Conservation (phyloP, 2,329 filamentous ascomycete species). For the Colletotrichum neosansevieriae region DNA sequence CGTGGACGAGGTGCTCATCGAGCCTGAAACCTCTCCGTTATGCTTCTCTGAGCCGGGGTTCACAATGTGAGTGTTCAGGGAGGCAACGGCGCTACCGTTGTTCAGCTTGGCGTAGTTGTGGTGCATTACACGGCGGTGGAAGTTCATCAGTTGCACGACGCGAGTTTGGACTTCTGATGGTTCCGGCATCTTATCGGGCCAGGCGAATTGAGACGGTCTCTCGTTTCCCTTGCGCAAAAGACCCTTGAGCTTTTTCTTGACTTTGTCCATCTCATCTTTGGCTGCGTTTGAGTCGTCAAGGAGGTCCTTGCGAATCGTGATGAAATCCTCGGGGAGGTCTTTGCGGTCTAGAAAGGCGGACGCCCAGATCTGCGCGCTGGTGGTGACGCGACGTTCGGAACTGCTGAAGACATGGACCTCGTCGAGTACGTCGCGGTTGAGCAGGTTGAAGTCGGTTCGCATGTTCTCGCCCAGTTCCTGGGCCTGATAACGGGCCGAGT, state of each 20-base stretch:
- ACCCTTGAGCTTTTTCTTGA: conserved; percentile 98
- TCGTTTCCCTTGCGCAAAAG: conserved; percentile 92
- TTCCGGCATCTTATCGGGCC: conserved; percentile 94
- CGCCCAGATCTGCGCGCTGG: conserved; percentile 96
- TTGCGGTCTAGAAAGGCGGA: conserved; percentile 89
- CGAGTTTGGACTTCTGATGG: conserved; percentile 92
- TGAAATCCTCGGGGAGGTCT: conserved; percentile 86
- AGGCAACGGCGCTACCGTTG: conserved; percentile 70
- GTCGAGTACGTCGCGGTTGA: conserved; percentile 92
- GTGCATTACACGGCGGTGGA: conserved; percentile 94
- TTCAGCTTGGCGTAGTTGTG: conserved; percentile 89
- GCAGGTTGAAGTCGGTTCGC: conserved; percentile 91
- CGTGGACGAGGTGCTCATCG: conserved; percentile 49
- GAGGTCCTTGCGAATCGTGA: conserved; percentile 92
- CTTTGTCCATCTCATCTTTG: conserved; percentile 99
- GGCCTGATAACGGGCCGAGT: conserved; percentile 95
- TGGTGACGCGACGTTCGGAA: conserved; percentile 93
- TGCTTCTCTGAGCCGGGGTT: conserved; percentile 63
- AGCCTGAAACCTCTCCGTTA: conserved; percentile 54
- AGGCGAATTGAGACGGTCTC: conserved; percentile 95
- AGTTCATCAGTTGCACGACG: conserved; percentile 97
- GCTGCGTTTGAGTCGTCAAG: conserved; percentile 98
- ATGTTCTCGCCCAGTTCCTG: conserved; percentile 96
- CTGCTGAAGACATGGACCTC: conserved; percentile 97
- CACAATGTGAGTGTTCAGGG: conserved; percentile 68